Evolutionary conservation across 2,329 filamentous ascomycete species (phyloP), one percentile per base, ranked within the genome.

Genomic region (Colletotrichum agaves): DNA sequence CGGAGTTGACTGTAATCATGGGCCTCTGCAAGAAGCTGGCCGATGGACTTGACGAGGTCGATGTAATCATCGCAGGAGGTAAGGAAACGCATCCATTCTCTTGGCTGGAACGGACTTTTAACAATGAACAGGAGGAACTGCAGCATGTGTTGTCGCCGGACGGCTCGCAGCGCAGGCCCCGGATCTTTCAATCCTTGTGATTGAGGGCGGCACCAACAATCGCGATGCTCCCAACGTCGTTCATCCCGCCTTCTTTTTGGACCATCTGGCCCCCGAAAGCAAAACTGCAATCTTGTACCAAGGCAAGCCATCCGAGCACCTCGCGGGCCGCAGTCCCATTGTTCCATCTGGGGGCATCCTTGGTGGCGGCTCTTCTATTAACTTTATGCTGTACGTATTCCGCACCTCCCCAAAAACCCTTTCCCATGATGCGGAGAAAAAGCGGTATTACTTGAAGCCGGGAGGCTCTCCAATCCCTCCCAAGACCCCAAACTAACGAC

Each of bases 251-350:
- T 76, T 86, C n/a, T 88, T 80, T 69, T 75, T 85, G 21, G 76
- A 77, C 47, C 67, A 91, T 93, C 77, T 93, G 90, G 78, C 91
- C 90, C 31, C 82, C 80, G 93, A 92, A 89, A 84, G 93, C 73
- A 93, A 83, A 84, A 82, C 81, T 1, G 81, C 83, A 8, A 74
- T 79, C 60, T 87, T 87, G 73, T 87, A 86, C 75, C 79, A 84
- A 69, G 79, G 79, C 3, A 83, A 82, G 46, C 73, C 81, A 23
- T 81, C 81, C 1, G 76, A 81, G 21, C 74, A 84, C 43, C 78
- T 87, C 5, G 81, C 78, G 47, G 79, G 80, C 7, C 77, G 85
- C 17, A 78, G 80, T 60, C 78, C 76, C 4, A 75, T 80, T 13
- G 75, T 81, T 1, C 78, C 78, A 0, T 65, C 72, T 5, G 78